Evolutionary conservation across 169 alveolate genomes (phyloP), one percentile per base, ranked within the genome.

Genomic region (Neospora caninum): DNA sequence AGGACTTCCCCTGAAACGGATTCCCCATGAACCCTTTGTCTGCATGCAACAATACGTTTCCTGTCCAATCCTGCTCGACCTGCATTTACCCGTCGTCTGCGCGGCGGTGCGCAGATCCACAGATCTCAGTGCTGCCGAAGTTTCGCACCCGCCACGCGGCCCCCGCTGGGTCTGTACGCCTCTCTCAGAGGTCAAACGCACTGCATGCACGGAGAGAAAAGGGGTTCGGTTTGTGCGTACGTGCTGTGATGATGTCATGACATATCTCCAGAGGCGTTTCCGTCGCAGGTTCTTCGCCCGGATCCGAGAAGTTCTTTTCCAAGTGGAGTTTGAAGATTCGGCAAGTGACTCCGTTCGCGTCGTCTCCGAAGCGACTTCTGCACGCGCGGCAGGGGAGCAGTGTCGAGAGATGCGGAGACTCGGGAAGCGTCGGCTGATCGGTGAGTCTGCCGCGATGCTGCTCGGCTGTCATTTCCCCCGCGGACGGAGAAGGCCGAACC

Each of bases 361-460:
- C 49, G 49, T 20, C 49, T 43, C 86, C 86, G 86, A 20, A 78
- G 45, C 86, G 86, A 2, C 86, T 18, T 16, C 45, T 10, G 42
- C 86, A 78, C 4, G 86, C 86, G 39, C 45, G 39, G 31, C 86
- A 78, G 45, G 86, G 86, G 29, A 78, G 86, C 43, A 78, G 86
- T 0, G 45, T 78, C 27, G 49, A 16, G 29, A 78, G 86, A 78
- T 78, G 86, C 86, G 86, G 45, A 4, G 86, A 78, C 39, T 78
- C 86, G 29, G 86, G 86, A n/a, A 78, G n/a, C 49, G 86, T 78
- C 39, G 86, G 86, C 2, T 13, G 27, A 43, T 38, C 39, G 49
- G 86, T 78, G n/a, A 38, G 27, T n/a, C 10, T 38, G 27, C 39
- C 49, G 86, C 86, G 49, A 7, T 78, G 39, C 45, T 22, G 39